phyloP scores from a whole-genome alignment of 2,329 filamentous ascomycete genomes.

The Arthrobotrys iridis region DNA sequence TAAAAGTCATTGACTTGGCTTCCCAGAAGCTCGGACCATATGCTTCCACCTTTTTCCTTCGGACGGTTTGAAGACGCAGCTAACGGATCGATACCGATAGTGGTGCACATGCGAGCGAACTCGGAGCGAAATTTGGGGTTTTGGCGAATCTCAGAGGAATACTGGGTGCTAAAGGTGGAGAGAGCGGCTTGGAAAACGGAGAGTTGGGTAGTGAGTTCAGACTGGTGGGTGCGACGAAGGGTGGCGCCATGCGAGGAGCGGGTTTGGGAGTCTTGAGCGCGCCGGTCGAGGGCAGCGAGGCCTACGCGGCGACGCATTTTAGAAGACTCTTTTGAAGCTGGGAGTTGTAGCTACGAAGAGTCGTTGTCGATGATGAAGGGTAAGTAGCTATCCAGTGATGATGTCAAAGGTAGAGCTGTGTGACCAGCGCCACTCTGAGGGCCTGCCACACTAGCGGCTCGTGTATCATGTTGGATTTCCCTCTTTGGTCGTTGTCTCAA shows the following conservation, averaged over 20 bases:
- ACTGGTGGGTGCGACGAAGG: slow-evolving; percentile 83
- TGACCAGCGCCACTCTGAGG: too few relatives aligned
- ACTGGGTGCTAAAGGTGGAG: slow-evolving; percentile 93
- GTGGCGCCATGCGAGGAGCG: slow-evolving; percentile 69
- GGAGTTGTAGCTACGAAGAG: background rate
- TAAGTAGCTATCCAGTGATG: background rate
- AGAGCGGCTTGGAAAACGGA: slow-evolving; percentile 94
- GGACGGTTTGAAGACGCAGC: slow-evolving; percentile 70
- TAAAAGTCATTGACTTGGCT: slow-evolving; percentile 97
- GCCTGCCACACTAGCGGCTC: too few relatives aligned
- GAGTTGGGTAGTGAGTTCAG: slow-evolving; percentile 89
- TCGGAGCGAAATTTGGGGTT: slow-evolving; percentile 95
- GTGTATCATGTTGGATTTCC: too few relatives aligned
- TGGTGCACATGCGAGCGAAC: slow-evolving; percentile 97
- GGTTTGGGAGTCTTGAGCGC: slow-evolving; percentile 63
- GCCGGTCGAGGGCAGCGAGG: slow-evolving; percentile 87
- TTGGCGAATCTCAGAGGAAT: slow-evolving; percentile 94
- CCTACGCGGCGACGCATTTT: slow-evolving; percentile 80
- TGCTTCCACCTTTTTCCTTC: slow-evolving; percentile 68
- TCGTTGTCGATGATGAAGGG: too few relatives aligned
- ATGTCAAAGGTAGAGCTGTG: background rate
- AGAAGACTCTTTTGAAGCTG: slow-evolving; percentile 52
- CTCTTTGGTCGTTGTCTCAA: too few relatives aligned
- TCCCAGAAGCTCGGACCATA: slow-evolving; percentile 93
- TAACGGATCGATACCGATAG: slow-evolving; percentile 94